Evolutionary conservation across 768 basidiomycete genomes (phyloP).

Genomic region (Rhodosporidiobolus odoratus): DNA sequence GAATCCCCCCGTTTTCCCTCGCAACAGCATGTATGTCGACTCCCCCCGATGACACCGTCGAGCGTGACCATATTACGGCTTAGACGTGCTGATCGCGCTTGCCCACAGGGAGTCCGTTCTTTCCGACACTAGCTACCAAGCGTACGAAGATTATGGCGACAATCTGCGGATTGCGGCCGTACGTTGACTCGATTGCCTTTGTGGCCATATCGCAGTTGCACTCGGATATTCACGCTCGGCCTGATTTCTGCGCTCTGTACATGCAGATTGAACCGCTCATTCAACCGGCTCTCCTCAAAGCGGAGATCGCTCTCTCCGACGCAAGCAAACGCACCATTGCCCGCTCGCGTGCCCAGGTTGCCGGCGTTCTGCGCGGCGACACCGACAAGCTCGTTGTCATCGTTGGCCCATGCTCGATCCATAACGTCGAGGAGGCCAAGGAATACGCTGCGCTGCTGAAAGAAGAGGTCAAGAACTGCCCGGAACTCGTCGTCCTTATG

Average conservation of each 20-base stretch:
- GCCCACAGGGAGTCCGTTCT: conserved; percentile 4
- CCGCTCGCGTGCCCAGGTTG: conserved; percentile 68
- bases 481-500: conserved; percentile 83
- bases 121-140: conserved; percentile 21
- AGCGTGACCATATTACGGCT: neutral
- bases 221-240: neutral
- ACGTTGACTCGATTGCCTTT: neutral
- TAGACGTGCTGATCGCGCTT: neutral
- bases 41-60: neutral
- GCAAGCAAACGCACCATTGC: conserved; percentile 70
- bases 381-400: conserved; percentile 84
- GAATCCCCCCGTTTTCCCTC: too few species aligned
- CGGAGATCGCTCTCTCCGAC: conserved; percentile 68
- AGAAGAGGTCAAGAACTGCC: conserved; percentile 58
- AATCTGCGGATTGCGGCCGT: conserved; percentile 33
- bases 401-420: conserved; percentile 94
- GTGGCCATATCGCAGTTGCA: neutral
- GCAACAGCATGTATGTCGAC: neutral
- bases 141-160: conserved; percentile 36
- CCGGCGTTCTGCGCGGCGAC: conserved; percentile 71
- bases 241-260: too few species aligned
- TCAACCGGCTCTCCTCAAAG: conserved; percentile 57
- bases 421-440: conserved; percentile 72
- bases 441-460: conserved; percentile 55
- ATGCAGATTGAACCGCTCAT: conserved; percentile 31